Conservation (phyloP, 208 protist species). For the Leishmania tropica region DNA sequence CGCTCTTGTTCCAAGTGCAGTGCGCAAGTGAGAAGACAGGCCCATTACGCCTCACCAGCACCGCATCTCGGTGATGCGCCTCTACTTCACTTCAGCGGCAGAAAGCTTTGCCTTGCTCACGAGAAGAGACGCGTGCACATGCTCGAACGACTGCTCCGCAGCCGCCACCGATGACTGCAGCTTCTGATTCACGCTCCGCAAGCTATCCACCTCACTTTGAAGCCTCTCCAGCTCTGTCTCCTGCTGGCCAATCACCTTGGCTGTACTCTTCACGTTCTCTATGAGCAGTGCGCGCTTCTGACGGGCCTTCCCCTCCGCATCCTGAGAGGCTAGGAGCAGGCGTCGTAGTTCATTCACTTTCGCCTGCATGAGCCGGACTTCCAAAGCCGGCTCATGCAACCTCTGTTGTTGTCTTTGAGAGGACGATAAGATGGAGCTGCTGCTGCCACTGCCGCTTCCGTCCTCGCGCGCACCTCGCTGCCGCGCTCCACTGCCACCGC, state of each 20-base stretch:
- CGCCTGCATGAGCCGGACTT: slow-evolving; percentile 50
- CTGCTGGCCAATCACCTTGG: slow-evolving; percentile 66
- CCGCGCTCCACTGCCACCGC: not conserved
- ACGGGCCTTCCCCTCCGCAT: slow-evolving; percentile 46
- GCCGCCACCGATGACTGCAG: slow-evolving; percentile 50
- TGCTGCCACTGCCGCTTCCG: not conserved
- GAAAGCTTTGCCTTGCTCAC: slow-evolving; percentile 28
- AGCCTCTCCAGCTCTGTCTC: slow-evolving; percentile 52
- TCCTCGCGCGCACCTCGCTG: not conserved
- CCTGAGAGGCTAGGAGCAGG: slow-evolving; percentile 48
- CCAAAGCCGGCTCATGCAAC: slow-evolving; percentile 24
- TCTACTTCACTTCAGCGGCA: not conserved
- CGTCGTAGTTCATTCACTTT: slow-evolving; percentile 71
- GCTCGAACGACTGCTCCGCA: slow-evolving; percentile 74
- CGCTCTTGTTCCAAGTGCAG: not conserved
- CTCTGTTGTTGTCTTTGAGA: not conserved
- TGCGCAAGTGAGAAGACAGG: not conserved
- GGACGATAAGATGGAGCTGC: not conserved
- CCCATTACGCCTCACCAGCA: not conserved
- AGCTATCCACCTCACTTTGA: slow-evolving; percentile 40
- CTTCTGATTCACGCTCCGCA: slow-evolving; percentile 42
- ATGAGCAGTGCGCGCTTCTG: slow-evolving; percentile 52
- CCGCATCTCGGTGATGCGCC: not conserved
- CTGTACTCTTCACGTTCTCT: slow-evolving; percentile 59
- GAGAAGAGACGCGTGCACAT: slow-evolving; percentile 75